Base-by-base conservation (phyloP, 1,139 yeast genomes). In the Debaryomyces coudertii region DNA sequence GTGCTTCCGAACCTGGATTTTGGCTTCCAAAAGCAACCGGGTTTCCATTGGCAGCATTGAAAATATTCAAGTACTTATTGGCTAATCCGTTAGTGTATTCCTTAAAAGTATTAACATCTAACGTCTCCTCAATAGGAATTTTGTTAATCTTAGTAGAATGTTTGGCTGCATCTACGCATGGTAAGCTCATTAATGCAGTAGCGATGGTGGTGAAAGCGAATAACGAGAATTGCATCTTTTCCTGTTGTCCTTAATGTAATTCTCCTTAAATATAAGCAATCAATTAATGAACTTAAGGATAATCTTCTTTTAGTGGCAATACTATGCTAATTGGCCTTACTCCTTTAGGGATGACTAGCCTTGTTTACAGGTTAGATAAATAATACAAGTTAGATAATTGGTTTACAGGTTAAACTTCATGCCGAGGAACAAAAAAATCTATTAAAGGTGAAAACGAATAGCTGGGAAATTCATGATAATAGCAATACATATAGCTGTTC, bases 31-130 rank as follows among this genome's bases (percentile, higher is more conserved):
- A 54, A n/a, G 50, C 53, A 31, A 55, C 57, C 7, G 66, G 64
- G 44, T 59, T 56, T 18, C 66, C 66, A 33, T 53, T 49, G 34
- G 69, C 70, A 24, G 65, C 74, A 60, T 79, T 75, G 69, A 74
- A 86, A 44, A 76, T 62, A 47, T 77, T 72, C 55, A 85, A 63
- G 66, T 90, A 90, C 71, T 89, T 90, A 61, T 80, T 75, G 52
- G 88, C 87, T 62, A 90, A 77, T n/a, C 86, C 79, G 37, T 74
- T 68, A 49, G 89, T 76, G 62, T 89, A 90, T 49, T 85, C 82
- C 39, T 71, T 70, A 63, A 85, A 87, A 29, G 76, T 70, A 45
- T 75, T 70, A 41, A 83, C 88, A 52, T 79, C 76, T 56, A 83
- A 76, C 36, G 82, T 78, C 46, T 84, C 90, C 25, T 80, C 82